These are phyloP conservation scores for Diaporthe sp. DNA, from an alignment of 2,329 filamentous ascomycete genomes.

Conservation along the genomic window DNA sequence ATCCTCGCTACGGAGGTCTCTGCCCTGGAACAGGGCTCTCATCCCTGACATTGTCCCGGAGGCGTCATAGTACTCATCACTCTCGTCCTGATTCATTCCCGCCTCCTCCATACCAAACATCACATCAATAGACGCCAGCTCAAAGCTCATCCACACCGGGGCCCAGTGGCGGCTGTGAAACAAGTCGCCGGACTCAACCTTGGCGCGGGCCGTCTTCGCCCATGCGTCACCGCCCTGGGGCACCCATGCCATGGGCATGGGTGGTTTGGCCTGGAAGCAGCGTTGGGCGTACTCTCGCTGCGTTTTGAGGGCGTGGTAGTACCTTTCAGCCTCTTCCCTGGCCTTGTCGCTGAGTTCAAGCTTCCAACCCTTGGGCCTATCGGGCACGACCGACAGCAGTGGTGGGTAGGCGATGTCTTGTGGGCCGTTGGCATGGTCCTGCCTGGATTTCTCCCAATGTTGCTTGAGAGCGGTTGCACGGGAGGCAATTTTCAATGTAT, in stretches of 20 bases:
- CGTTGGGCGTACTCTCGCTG: not conserved
- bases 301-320: not conserved
- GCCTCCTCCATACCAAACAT: not conserved
- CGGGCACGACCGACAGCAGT: not conserved
- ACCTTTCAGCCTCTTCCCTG: not conserved
- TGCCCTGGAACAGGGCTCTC: not conserved
- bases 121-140: not conserved
- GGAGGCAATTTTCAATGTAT: not conserved
- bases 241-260: conserved; percentile 9
- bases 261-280: not conserved
- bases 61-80: not conserved
- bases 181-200: conserved; percentile 4
- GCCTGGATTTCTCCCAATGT: not conserved
- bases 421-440: not conserved
- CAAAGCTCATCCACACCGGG: not conserved
- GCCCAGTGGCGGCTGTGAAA: not conserved
- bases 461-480: not conserved
- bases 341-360: not conserved
- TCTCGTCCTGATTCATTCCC: not conserved
- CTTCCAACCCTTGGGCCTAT: not conserved
- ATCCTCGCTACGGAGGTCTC: not conserved
- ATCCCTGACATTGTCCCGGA: not conserved
- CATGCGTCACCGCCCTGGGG: not conserved
- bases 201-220: not conserved
- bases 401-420: not conserved